A percentile compares a stretch with the other conserved stretches of the same genome.
Conservation (phyloP, 176 grass and related monocot species). For the Aegilops tauschii region DNA sequence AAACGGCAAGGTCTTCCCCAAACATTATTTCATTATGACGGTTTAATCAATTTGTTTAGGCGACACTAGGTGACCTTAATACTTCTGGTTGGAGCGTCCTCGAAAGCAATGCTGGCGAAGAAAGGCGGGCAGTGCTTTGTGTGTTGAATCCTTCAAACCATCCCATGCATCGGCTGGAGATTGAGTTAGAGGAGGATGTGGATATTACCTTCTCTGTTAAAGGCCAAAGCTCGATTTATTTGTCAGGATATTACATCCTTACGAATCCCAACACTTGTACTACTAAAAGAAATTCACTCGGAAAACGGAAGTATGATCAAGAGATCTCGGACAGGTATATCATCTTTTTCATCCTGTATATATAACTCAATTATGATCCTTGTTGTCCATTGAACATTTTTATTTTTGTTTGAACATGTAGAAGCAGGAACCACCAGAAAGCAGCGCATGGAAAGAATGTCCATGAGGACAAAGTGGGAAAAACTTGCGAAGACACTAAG, state of each 20-base stretch:
- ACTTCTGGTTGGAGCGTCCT: conserved; percentile 5
- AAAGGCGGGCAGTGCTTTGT: conserved; percentile 22
- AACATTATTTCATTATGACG: no score
- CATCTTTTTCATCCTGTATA: background rate
- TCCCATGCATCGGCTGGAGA: conserved; percentile 31
- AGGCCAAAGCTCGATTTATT: no score
- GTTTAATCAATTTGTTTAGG: background rate
- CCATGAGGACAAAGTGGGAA: background rate
- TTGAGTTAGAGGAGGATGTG: conserved; percentile 50
- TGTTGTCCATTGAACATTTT: background rate
- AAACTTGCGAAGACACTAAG: no score
- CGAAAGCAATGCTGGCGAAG: conserved; percentile 32
- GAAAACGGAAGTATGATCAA: background rate
- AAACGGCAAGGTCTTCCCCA: no score
- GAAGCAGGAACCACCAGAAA: background rate
- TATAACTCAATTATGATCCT: background rate
- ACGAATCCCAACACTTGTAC: background rate
- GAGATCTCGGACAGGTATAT: background rate
- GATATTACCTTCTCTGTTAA: conserved; percentile 44
- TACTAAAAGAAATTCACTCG: background rate
- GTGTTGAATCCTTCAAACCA: conserved; percentile 10
- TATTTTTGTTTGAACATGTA: background rate
- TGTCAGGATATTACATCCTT: conserved; percentile 30
- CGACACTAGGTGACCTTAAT: background rate
- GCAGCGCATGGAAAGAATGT: background rate